These are phyloP conservation scores for Fusarium austroafricanum DNA, from an alignment of 2,329 filamentous ascomycete genomes.

Conservation along the genomic window DNA sequence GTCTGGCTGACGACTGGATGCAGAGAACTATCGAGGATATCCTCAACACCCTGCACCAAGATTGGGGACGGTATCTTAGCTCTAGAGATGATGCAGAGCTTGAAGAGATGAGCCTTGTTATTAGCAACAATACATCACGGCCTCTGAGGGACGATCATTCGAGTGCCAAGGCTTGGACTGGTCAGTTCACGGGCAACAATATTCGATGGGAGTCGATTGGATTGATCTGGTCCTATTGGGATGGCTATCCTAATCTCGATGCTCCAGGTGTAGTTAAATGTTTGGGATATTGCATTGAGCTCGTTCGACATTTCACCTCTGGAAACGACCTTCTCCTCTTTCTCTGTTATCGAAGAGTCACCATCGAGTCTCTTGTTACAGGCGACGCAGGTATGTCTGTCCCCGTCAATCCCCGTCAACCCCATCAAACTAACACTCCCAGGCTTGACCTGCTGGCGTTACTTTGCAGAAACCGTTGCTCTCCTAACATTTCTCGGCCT, in stretches of 20 bases:
- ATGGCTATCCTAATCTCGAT: slow-evolving; percentile 2
- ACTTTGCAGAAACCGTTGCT: slow-evolving; percentile 53
- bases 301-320: slow-evolving; percentile 44
- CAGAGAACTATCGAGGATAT: slow-evolving; percentile 46
- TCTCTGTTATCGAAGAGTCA: slow-evolving; percentile 50
- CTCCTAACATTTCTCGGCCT: slow-evolving; percentile 53
- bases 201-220: slow-evolving; percentile 60
- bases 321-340: slow-evolving; percentile 55
- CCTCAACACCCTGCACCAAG: slow-evolving; percentile 48
- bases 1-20: slow-evolving; percentile 50
- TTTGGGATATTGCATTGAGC: slow-evolving; percentile 49
- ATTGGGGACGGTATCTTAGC: slow-evolving; percentile 47
- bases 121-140: slow-evolving; percentile 54
- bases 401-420: fast-evolving
- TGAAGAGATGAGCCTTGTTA: slow-evolving; percentile 50
- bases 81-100: slow-evolving; percentile 46
- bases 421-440: slow-evolving; percentile 1
- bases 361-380: slow-evolving; percentile 52
- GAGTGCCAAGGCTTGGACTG: slow-evolving; percentile 53
- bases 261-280: slow-evolving; percentile 14
- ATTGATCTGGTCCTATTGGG: slow-evolving; percentile 49
- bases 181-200: slow-evolving; percentile 53
- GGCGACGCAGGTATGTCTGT: slow-evolving; percentile 55
- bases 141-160: slow-evolving; percentile 52
- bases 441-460: slow-evolving; percentile 55